Conservation (phyloP, 176 grass and related monocot genomes). For the Sorghum bicolor region DNA sequence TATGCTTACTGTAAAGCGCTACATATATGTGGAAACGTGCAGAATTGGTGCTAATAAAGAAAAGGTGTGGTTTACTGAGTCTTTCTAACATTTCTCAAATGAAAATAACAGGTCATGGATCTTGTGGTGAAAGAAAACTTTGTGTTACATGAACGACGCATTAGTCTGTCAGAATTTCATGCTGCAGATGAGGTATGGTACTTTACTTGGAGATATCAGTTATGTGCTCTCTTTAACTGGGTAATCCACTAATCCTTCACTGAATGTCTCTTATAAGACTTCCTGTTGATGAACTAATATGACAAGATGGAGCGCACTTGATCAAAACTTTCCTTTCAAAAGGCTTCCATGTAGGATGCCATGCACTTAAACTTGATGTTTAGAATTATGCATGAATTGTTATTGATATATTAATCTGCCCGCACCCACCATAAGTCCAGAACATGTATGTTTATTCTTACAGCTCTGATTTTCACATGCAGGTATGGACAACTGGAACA, state of each 20-base stretch:
- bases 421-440: background rate
- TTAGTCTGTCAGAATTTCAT: constrained; percentile 99
- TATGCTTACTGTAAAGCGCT: background rate
- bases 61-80: background rate
- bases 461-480: constrained; percentile 30
- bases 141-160: constrained; percentile 74
- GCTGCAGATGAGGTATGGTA: constrained; percentile 88
- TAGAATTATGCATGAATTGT: background rate
- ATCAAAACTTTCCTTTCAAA: background rate
- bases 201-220: constrained; percentile 13
- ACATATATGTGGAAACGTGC: background rate
- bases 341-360: background rate
- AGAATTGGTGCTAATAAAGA: background rate
- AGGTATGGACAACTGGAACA: constrained; percentile 99
- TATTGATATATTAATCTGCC: background rate
- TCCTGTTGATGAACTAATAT: background rate
- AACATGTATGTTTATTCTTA: background rate
- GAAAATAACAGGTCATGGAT: constrained; percentile 89
- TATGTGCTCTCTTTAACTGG: background rate
- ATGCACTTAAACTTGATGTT: background rate
- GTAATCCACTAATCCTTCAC: background rate
- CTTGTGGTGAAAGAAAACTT: constrained; percentile 81
- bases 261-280: background rate
- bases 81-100: constrained; percentile 7
- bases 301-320: background rate